Evolutionary conservation across 108 stramenopile genomes (phyloP).

Genomic region (Pseudonitzschia delicatissima): DNA sequence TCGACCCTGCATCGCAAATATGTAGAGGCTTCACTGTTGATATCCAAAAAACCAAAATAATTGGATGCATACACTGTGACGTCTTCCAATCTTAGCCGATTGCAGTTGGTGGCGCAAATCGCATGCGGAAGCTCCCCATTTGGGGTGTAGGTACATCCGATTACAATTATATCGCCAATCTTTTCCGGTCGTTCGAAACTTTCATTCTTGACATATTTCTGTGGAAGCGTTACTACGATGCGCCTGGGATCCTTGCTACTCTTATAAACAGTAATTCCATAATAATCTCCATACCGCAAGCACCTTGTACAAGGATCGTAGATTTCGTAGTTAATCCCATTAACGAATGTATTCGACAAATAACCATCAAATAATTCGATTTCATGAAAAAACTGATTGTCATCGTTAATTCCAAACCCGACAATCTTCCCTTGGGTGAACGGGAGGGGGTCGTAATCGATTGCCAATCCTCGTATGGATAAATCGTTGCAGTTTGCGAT

Average conservation of each 20-base stretch:
- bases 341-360: not conserved
- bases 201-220: not conserved
- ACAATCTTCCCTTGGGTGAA: not conserved
- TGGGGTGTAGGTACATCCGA: not conserved
- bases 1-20: not conserved
- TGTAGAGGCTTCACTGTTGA: not conserved
- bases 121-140: not conserved
- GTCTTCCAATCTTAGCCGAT: not conserved
- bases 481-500: not conserved
- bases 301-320: not conserved
- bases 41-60: not conserved
- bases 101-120: not conserved
- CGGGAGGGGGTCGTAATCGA: not conserved
- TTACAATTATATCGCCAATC: not conserved
- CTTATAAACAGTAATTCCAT: not conserved
- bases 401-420: not conserved
- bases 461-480: not conserved
- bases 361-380: not conserved
- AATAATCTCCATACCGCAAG: not conserved
- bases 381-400: not conserved
- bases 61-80: not conserved
- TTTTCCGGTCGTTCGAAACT: not conserved
- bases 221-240: not conserved
- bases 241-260: not conserved
- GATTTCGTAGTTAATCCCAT: not conserved